phyloP scores from a whole-genome alignment of 1,139 yeast species.

The Torulaspora pretoriensis region DNA sequence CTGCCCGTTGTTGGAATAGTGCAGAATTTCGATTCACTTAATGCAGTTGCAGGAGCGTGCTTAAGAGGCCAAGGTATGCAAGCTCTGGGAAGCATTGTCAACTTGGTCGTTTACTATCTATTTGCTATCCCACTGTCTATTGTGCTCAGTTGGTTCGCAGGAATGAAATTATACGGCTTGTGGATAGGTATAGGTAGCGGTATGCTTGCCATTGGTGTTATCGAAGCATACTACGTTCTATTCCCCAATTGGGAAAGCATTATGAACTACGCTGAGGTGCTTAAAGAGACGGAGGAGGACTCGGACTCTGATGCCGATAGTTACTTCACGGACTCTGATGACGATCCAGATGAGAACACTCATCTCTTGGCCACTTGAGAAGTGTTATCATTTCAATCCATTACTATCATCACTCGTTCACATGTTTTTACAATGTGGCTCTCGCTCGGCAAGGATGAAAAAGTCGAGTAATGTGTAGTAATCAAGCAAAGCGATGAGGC shows the following conservation, averaged over 20 bases:
- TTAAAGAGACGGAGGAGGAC: conserved; percentile 39
- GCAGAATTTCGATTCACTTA: conserved; percentile 75
- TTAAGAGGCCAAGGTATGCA: conserved; percentile 86
- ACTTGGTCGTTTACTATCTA: conserved; percentile 67
- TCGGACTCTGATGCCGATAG: conserved; percentile 29
- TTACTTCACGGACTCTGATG: conserved; percentile 26
- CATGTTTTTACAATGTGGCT: conserved; percentile 9
- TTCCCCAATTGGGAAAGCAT: conserved; percentile 54
- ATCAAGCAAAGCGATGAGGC: background rate
- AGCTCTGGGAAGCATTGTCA: conserved; percentile 74
- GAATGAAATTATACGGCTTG: conserved; percentile 59
- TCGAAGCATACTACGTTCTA: conserved; percentile 51
- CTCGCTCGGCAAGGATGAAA: background rate
- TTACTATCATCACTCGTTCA: conserved; percentile 2
- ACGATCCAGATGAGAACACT: conserved; percentile 24
- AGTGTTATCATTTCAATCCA: background rate
- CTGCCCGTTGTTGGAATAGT: conserved; percentile 71
- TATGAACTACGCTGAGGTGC: conserved; percentile 43
- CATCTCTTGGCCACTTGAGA: conserved; percentile 4
- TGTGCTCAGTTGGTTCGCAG: conserved; percentile 52
- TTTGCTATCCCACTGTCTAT: conserved; percentile 70
- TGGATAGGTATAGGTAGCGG: conserved; percentile 91
- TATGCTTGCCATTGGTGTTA: conserved; percentile 60
- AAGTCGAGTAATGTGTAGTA: background rate
- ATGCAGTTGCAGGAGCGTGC: conserved; percentile 80